Base-by-base conservation (phyloP, 352 stramenopile genomes). In the Globisporangium splendens region DNA sequence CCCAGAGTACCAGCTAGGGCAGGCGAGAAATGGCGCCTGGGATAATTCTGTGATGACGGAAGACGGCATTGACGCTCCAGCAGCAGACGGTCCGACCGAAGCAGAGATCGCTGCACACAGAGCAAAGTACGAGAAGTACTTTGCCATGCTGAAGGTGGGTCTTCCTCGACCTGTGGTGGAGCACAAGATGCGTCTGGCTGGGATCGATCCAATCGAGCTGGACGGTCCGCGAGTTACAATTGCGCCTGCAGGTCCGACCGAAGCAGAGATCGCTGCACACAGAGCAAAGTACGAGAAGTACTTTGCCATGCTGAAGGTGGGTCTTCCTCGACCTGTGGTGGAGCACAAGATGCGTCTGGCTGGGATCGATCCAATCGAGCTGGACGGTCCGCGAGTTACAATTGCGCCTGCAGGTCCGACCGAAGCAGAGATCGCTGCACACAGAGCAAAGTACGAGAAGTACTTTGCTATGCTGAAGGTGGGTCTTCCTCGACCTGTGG, bases 381-480 rank as follows among this genome's bases (percentile, higher is more conserved):
- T 94, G 22, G 66, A 94, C 28, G 77, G 70, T 6, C 75, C 79
- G 1, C 82, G 78, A 14, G 60, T 69, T 24, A 52, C 62, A 43
- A 61, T 50, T 47, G 43, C 51, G 4, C 44, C 57, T 14, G 44
- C 48, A 1, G 67, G 63, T 3, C 56, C 75, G 8, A 80, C 72
- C 0, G 79, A 84, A 17, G 77, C 73, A 11, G 75, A 89, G 35
- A 69, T 86, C 35, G 70, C 61, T 10, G 72, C 75, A 1, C 79
- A 92, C 59, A 69, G 69, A 28, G 65, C 82, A 21, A 93, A 91
- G 66, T 93, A 90, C 59, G 69, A 72, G 22, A 90, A 91, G 63
- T 95, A 90, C 56, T 93, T 95, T 53, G 70, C 86, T 52, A 95
- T 93, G 85, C 69, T 95, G 46, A 77, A 81, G 5, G 75, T 91